These are phyloP conservation scores for Candida anglica DNA, from an alignment of 805 yeast genomes.

Conservation along the genomic window DNA sequence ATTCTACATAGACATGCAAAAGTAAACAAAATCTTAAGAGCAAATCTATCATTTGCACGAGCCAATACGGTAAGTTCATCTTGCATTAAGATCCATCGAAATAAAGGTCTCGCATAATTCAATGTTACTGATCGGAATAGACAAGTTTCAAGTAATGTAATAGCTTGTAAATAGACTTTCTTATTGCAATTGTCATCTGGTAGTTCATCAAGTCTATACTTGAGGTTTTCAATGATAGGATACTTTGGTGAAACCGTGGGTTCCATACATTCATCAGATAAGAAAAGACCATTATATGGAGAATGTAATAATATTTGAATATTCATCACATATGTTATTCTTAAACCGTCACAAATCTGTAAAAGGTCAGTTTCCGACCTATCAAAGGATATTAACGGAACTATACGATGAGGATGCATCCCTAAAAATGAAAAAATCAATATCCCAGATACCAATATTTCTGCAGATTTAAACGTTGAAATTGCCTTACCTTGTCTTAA, in stretches of 20 bases:
- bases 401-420: constrained; percentile 24
- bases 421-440: constrained; percentile 25
- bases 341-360: constrained; percentile 15
- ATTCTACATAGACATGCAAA: constrained; percentile 16
- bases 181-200: neutral
- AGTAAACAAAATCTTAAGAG: constrained; percentile 20
- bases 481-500: constrained; percentile 3
- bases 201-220: neutral
- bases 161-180: constrained; percentile 1
- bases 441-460: constrained; percentile 14
- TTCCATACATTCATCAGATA: constrained; percentile 4
- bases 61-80: constrained; percentile 15
- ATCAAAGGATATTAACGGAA: constrained; percentile 25
- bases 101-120: constrained; percentile 28
- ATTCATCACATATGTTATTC: constrained; percentile 6
- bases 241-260: constrained; percentile 1
- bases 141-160: constrained; percentile 11
- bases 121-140: constrained; percentile 10
- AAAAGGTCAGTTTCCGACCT: constrained; percentile 15
- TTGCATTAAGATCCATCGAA: constrained; percentile 19
- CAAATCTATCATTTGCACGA: constrained; percentile 17
- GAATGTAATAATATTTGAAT: constrained; percentile 6
- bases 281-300: constrained; percentile 5
- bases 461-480: constrained; percentile 6
- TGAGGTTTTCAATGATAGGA: constrained; percentile 7